phyloP scores from a whole-genome alignment of 2,329 filamentous ascomycete genomes.

The Plenodomus tracheiphilus region DNA sequence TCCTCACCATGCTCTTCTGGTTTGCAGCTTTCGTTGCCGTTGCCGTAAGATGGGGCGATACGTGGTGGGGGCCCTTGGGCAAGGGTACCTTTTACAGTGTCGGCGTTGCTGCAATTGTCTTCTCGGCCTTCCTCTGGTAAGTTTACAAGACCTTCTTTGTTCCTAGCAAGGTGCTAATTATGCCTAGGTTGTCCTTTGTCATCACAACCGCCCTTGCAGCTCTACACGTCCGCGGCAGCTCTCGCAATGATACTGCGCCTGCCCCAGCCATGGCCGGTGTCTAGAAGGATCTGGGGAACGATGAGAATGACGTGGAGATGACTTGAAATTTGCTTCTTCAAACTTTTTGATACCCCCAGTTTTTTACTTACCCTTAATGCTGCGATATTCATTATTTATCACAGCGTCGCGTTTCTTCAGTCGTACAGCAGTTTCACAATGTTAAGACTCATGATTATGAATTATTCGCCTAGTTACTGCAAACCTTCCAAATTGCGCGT shows the following conservation, averaged over 20 bases:
- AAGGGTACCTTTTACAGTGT: conserved; percentile 56
- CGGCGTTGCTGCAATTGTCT: conserved; percentile 66
- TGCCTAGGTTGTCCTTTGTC: conserved; percentile 54
- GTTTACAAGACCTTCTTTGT: conserved; percentile 10
- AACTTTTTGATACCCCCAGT: background rate
- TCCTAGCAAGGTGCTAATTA: conserved; percentile 11
- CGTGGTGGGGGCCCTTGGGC: conserved; percentile 51
- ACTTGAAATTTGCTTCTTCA: background rate
- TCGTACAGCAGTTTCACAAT: too few species aligned
- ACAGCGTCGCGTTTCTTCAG: background rate
- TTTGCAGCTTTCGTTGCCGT: conserved; percentile 83
- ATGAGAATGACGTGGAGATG: background rate
- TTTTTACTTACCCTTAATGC: background rate
- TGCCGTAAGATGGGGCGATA: conserved; percentile 65
- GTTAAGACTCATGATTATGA: too few species aligned
- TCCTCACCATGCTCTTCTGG: conserved; percentile 84
- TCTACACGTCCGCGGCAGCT: conserved; percentile 51
- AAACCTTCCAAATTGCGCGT: too few species aligned
- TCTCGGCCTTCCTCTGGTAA: conserved; percentile 68
- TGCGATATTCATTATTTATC: background rate
- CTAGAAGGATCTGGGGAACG: conserved; percentile 11
- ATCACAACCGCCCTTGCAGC: conserved; percentile 55
- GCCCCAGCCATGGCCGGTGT: conserved; percentile 46
- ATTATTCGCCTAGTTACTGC: too few species aligned
- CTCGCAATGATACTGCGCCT: conserved; percentile 34